Percentiles rank a stretch among this genome's conserved stretches.
Evolutionary conservation across 768 basidiomycete genomes (phyloP).

Genomic region (Leccinum longicurvipes): DNA sequence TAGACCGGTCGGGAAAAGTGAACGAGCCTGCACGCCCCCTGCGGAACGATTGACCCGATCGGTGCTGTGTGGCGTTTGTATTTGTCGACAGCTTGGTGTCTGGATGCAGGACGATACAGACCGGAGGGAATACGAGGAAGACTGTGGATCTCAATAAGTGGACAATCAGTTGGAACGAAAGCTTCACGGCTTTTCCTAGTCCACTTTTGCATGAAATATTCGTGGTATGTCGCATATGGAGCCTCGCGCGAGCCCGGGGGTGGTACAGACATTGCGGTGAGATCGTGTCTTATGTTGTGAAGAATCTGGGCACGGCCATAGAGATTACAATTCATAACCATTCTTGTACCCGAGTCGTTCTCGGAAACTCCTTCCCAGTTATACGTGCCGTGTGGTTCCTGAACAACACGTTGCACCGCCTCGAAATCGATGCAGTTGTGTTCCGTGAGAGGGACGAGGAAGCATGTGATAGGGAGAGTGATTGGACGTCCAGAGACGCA

Average conservation of each 20-base stretch:
- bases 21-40: constrained; percentile 51
- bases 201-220: constrained; percentile 58
- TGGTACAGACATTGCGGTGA: constrained; percentile 62
- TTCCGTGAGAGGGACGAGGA: constrained; percentile 61
- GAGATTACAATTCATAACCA: constrained; percentile 55
- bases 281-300: constrained; percentile 56
- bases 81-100: constrained; percentile 26
- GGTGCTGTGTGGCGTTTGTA: constrained; percentile 21
- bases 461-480: constrained; percentile 50
- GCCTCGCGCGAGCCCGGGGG: constrained; percentile 48
- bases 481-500: constrained; percentile 60
- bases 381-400: constrained; percentile 45
- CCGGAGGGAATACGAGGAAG: constrained; percentile 42
- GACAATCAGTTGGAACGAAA: constrained; percentile 51
- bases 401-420: constrained; percentile 48
- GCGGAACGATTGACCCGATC: constrained; percentile 37
- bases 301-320: constrained; percentile 56
- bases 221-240: constrained; percentile 48
- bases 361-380: constrained; percentile 57
- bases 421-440: constrained; percentile 53
- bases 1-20: constrained; percentile 49
- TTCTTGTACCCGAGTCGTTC: constrained; percentile 44
- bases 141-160: constrained; percentile 55
- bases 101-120: constrained; percentile 34
- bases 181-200: constrained; percentile 43